Percentiles rank a stretch among this genome's conserved stretches.
phyloP scores from a whole-genome alignment of 371 early-diverging fungal species.

The Rhizopus arrhizus region DNA sequence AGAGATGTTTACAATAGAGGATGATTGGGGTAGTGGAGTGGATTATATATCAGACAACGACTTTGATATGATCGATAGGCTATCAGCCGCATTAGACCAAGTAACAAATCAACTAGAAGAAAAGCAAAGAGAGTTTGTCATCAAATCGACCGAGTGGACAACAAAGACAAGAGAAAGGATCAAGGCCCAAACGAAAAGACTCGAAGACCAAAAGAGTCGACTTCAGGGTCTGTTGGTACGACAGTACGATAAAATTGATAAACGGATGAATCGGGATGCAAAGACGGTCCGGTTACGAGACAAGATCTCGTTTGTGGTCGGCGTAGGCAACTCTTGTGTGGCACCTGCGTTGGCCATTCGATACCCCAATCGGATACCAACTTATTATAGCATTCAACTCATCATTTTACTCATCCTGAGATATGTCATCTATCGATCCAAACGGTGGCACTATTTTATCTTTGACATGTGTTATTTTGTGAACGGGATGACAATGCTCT shows the following conservation, averaged over 20 bases:
- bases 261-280: constrained; percentile 50
- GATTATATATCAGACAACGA: constrained; percentile 35
- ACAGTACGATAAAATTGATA: constrained; percentile 40
- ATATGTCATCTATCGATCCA: constrained; percentile 61
- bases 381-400: constrained; percentile 58
- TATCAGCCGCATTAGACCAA: constrained; percentile 51
- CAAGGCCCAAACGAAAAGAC: constrained; percentile 36
- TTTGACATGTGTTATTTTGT: constrained; percentile 76
- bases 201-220: constrained; percentile 38
- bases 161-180: constrained; percentile 43
- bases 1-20: constrained; percentile 18
- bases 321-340: constrained; percentile 70
- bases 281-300: constrained; percentile 63
- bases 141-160: constrained; percentile 47
- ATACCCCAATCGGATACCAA: constrained; percentile 61
- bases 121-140: constrained; percentile 37
- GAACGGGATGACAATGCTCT: constrained; percentile 60
- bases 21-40: constrained; percentile 19
- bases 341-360: constrained; percentile 61
- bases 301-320: constrained; percentile 73
- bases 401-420: constrained; percentile 55
- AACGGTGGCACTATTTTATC: constrained; percentile 69
- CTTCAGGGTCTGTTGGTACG: constrained; percentile 33
- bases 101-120: constrained; percentile 51
- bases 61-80: constrained; percentile 39